These are phyloP conservation scores for Daedaleopsis sinensis DNA, from an alignment of 768 basidiomycete species.

Conservation along the genomic window DNA sequence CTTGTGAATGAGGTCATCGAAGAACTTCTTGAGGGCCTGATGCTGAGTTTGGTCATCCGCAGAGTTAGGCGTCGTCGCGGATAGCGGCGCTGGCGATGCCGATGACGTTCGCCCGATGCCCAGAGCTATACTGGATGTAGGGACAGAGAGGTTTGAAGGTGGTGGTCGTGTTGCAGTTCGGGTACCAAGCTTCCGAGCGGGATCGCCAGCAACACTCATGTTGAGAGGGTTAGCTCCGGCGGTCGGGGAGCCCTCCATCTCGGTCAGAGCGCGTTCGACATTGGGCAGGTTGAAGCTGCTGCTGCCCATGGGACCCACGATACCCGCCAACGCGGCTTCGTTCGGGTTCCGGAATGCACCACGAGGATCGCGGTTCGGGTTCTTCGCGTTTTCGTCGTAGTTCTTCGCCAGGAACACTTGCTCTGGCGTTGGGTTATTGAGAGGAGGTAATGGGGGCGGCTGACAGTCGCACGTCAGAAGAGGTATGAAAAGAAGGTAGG, in stretches of 20 bases:
- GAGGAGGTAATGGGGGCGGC: constrained; percentile 68
- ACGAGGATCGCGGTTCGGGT: constrained; percentile 87
- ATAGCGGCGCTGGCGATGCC: constrained; percentile 33
- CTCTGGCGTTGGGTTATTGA: constrained; percentile 84
- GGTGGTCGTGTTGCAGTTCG: constrained; percentile 22
- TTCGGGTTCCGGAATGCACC: constrained; percentile 81
- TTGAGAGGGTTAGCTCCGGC: constrained; percentile 34
- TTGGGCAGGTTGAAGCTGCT: constrained; percentile 84
- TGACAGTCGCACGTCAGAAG: constrained; percentile 31
- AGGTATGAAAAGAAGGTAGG: neutral
- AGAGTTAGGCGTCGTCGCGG: constrained; percentile 42
- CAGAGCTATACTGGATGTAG: constrained; percentile 15
- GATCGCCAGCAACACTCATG: constrained; percentile 37
- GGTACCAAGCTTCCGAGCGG: constrained; percentile 30
- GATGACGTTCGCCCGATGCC: constrained; percentile 23
- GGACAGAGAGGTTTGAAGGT: constrained; percentile 24
- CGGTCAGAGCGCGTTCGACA: constrained; percentile 84
- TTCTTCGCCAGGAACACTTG: constrained; percentile 90
- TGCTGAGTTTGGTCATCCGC: constrained; percentile 70
- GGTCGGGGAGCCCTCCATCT: constrained; percentile 79
- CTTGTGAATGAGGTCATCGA: constrained; percentile 76
- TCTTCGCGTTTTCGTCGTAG: constrained; percentile 90
- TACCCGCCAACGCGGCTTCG: constrained; percentile 66
- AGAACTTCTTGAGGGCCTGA: constrained; percentile 86
- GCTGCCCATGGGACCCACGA: constrained; percentile 92